Evolutionary conservation across 2,329 filamentous ascomycete species (phyloP), one percentile per base, ranked within the genome.

Genomic region (Xylaria sp.): DNA sequence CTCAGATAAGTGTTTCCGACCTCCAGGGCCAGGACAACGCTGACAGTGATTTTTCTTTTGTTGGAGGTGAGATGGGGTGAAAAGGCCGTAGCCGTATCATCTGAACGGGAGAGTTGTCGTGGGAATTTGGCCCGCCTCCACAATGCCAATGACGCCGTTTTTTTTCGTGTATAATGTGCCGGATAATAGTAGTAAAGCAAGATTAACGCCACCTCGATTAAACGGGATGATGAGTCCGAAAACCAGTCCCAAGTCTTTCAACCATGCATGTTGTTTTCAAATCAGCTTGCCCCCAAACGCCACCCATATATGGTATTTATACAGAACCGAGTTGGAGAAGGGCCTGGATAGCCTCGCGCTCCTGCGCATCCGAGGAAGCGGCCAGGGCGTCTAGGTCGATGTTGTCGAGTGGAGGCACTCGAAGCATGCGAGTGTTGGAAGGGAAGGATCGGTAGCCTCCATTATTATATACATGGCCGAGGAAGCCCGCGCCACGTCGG

Each of bases 331-430:
- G 87, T 74, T 86, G 84, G 70, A 94, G 79, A 70, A 93, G 84
- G 65, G 90, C 90, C 74, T 91, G 90, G 65, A 92, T 84, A 58
- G 90, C 90, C 74, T 91, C 90, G 68, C 87, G 87, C 79, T 93
- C 90, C 75, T 91, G 87, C 62, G 85, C 83, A 72, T 88, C 84
- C 57, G 84, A 82, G 62, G 82, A 75, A 56, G 75, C 76, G 64
- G 76, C 77, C 65, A 83, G 72, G 53, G 77, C 76, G 60, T 79
- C 77, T 68, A 85, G 76, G 73, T 83, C 76, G 67, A 83, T 75
- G 67, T 79, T 79, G 69, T 74, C 73, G 64, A 77, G 74, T 69
- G 79, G 80, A 52, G 80, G 82, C 63, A 79, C 72, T 65, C 78
- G 81, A 62, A 79, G 79, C 79, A 84, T 83, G 55, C 81, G 81